Percentiles rank a stretch among this genome's conserved stretches.
phyloP scores from a whole-genome alignment of 768 basidiomycete genomes.

The Tylopilus subfusipes region DNA sequence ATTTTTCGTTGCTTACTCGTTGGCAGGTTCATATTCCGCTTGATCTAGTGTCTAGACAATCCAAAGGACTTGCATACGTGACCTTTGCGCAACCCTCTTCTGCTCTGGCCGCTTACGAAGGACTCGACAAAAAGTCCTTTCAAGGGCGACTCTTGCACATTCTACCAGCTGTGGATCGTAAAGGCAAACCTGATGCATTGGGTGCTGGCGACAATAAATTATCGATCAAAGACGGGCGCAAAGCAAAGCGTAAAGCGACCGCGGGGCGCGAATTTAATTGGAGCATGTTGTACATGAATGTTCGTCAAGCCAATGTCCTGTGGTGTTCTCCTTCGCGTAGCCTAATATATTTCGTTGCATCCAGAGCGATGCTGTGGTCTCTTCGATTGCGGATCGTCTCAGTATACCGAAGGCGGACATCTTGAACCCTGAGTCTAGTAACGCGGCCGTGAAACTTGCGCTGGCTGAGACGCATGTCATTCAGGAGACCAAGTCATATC shows the following conservation, averaged over 20 bases:
- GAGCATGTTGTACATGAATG: constrained; percentile 97
- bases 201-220: constrained; percentile 42
- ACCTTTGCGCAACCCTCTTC: constrained; percentile 42
- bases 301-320: constrained; percentile 44
- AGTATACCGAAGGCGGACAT: constrained; percentile 84
- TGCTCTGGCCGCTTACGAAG: constrained; percentile 69
- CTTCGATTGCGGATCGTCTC: constrained; percentile 87
- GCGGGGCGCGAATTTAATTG: constrained; percentile 86
- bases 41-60: constrained; percentile 41
- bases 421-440: constrained; percentile 76
- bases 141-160: constrained; percentile 92
- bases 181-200: constrained; percentile 41
- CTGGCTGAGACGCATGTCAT: constrained; percentile 96
- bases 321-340: constrained; percentile 15
- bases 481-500: constrained; percentile 87
- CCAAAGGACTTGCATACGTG: constrained; percentile 65
- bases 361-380: constrained; percentile 90
- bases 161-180: constrained; percentile 75
- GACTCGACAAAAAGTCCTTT: constrained; percentile 79
- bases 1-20: constrained; percentile 1
- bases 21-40: constrained; percentile 56
- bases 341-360: constrained; percentile 19
- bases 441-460: constrained; percentile 90
- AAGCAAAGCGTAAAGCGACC: constrained; percentile 58
- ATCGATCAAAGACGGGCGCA: constrained; percentile 56